phyloP scores from a whole-genome alignment of 345 rosid genomes.

The Litchi chinensis region DNA sequence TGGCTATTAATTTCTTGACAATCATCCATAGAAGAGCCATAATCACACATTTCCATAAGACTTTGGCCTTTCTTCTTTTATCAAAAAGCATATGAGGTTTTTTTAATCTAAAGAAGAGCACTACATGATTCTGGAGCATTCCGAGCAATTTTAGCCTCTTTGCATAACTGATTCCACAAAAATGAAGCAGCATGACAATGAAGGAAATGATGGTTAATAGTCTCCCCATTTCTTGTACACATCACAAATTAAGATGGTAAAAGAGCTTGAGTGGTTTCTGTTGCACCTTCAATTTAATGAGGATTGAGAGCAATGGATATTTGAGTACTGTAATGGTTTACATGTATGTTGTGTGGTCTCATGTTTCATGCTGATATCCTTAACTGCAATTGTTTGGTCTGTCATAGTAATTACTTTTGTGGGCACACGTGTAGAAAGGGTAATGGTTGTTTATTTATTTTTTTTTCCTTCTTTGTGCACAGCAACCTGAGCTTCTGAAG shows the following conservation, averaged over 20 bases:
- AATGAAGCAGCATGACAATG: too few species aligned
- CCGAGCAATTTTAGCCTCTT: too few species aligned
- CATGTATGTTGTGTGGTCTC: background rate
- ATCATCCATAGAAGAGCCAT: background rate
- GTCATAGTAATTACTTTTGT: slow-evolving; percentile 10
- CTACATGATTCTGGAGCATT: too few species aligned
- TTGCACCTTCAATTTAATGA: too few species aligned
- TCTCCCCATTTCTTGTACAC: too few species aligned
- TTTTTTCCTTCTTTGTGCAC: slow-evolving; percentile 6
- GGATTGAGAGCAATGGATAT: background rate
- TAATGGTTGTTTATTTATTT: slow-evolving; percentile 20
- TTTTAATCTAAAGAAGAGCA: too few species aligned
- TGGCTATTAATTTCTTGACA: background rate
- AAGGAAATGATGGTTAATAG: too few species aligned
- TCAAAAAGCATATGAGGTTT: too few species aligned
- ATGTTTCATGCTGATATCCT: too few species aligned
- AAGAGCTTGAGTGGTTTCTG: too few species aligned
- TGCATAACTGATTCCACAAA: too few species aligned
- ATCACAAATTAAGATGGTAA: too few species aligned
- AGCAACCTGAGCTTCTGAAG: slow-evolving; percentile 97
- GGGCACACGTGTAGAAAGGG: slow-evolving; percentile 7
- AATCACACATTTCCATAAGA: background rate
- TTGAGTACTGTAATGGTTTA: background rate
- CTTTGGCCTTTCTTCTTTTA: background rate
- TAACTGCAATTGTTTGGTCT: background rate